A percentile compares a stretch with the other conserved stretches of the same genome.
These are phyloP conservation scores for Fusarium abutilonis DNA, from an alignment of 2,329 filamentous ascomycete species.

Conservation along the genomic window DNA sequence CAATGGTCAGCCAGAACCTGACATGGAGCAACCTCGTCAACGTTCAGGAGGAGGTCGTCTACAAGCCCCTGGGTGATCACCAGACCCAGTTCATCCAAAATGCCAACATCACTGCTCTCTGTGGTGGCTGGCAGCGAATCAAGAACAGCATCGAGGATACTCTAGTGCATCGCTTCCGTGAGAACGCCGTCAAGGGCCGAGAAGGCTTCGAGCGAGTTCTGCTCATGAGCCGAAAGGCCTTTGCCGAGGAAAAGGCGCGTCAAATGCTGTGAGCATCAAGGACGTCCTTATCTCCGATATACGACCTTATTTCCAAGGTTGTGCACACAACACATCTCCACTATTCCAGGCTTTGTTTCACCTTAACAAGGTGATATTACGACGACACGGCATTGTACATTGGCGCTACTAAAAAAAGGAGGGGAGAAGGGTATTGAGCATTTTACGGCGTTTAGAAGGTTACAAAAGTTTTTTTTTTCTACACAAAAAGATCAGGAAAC, in stretches of 20 bases:
- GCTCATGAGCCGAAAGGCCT: slow-evolving; percentile 90
- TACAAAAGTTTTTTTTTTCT: slow-evolving; percentile 24
- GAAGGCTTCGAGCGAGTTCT: slow-evolving; percentile 96
- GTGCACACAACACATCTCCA: slow-evolving; percentile 40
- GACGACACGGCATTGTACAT: slow-evolving; percentile 42
- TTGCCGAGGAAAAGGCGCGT: slow-evolving; percentile 85
- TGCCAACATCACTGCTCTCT: slow-evolving; percentile 91
- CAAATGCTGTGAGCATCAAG: slow-evolving; percentile 38
- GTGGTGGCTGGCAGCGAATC: slow-evolving; percentile 96
- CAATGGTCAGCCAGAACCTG: slow-evolving; percentile 95
- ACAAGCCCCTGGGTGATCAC: slow-evolving; percentile 68
- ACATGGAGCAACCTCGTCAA: slow-evolving; percentile 91
- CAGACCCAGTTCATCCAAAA: slow-evolving; percentile 88
- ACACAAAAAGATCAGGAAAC: slow-evolving; percentile 23
- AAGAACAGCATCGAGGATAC: slow-evolving; percentile 96
- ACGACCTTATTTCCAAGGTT: slow-evolving; percentile 20
- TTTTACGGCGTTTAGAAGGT: slow-evolving; percentile 44
- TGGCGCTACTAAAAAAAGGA: slow-evolving; percentile 36
- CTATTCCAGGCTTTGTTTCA: slow-evolving; percentile 32
- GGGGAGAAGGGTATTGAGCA: slow-evolving; percentile 37
- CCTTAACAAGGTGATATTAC: slow-evolving; percentile 30
- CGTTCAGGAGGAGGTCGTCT: slow-evolving; percentile 92
- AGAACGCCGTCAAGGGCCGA: slow-evolving; percentile 89
- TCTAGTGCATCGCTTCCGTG: slow-evolving; percentile 85
- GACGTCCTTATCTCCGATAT: slow-evolving; percentile 15